Evolutionary conservation across 768 basidiomycete genomes (phyloP), one percentile per base, ranked within the genome.

Genomic region (Suillus paluster): DNA sequence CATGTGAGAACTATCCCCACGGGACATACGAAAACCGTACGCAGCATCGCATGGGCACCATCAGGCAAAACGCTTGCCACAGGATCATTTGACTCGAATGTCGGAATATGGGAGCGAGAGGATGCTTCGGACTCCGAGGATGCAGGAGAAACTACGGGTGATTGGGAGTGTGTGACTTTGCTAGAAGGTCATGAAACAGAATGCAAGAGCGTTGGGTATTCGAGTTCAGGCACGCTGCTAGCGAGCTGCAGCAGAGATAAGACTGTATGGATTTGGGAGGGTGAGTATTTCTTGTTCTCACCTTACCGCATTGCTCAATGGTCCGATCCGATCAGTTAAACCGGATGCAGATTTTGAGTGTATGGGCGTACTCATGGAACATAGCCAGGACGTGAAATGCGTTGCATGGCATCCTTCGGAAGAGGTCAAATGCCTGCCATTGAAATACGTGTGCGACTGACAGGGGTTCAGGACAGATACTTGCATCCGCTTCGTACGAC

Each of bases 251-350:
- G 92, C 67, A 82, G 97, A 62, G 97, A 99, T 78, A 99, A 99
- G 79, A 94, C 94, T 6, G 95, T 99, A 0, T 99, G 97, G 97
- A 85, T 99, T 39, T 99, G 97, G 97, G 97, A 98, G 83, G 94
- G 96, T 91, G 71, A 69, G 79, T 68, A 25, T 38, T 25, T 39
- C 17, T 38, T 25, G 2, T 25, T 38, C 56, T 63, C 15, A 30
- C 33, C 8, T 19, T 45, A 55, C 17, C 5, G 12, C 48, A 17
- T 39, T 34, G 5, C 36, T 55, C 7, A 55, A 55, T 1, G 49
- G 27, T 12, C 45, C 11, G 10, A 30, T 54, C 30, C 33, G 5
- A 62, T 9, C 66, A 96, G 96, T 92, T 2, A 90, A 92, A 60
- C 94, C 95, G 11, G 95, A 98, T 70, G 80, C 88, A 15, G 96